Evolutionary conservation across 177 flowering plant genomes (phyloP).

Genomic region (Vitis hybrid): DNA sequence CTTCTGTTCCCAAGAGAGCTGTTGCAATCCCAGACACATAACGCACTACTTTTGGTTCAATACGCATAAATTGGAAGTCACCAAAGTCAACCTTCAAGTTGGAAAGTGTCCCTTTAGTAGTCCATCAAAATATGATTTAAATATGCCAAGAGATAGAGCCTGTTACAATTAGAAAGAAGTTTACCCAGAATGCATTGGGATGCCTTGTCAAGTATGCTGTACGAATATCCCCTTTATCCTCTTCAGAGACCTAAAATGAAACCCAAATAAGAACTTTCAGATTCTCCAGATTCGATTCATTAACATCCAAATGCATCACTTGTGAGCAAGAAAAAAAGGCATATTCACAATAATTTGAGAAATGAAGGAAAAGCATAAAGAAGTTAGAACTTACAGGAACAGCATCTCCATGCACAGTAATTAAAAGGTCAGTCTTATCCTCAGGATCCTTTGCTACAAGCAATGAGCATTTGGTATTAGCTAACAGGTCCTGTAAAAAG

Average conservation of each 20-base stretch:
- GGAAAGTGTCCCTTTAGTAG: conserved; percentile 11
- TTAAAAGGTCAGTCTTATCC: conserved; percentile 75
- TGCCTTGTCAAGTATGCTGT: conserved; percentile 73
- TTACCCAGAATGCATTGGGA: conserved; percentile 96
- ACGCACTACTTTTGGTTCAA: conserved; percentile 81
- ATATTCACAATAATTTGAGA: neutral
- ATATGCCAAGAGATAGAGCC: neutral
- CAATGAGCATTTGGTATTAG: conserved; percentile 81
- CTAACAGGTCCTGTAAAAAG: conserved; percentile 65
- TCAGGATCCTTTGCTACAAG: conserved; percentile 91
- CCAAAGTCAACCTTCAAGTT: conserved; percentile 88
- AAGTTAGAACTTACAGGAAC: conserved; percentile 48
- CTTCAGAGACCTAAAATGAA: conserved; percentile 55
- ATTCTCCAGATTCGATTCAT: neutral
- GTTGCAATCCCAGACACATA: conserved; percentile 96
- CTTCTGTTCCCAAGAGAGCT: conserved; percentile 88
- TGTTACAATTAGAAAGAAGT: conserved; percentile 2
- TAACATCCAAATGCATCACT: neutral
- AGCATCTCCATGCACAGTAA: conserved; percentile 84
- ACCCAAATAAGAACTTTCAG: neutral
- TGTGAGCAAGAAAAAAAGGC: neutral
- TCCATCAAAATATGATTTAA: conserved; percentile 6
- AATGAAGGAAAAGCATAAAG: neutral
- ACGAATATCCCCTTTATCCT: conserved; percentile 56
- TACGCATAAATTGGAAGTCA: conserved; percentile 86